Conservation (phyloP, 2,329 filamentous ascomycete genomes). For the Fusarium incarnatum region DNA sequence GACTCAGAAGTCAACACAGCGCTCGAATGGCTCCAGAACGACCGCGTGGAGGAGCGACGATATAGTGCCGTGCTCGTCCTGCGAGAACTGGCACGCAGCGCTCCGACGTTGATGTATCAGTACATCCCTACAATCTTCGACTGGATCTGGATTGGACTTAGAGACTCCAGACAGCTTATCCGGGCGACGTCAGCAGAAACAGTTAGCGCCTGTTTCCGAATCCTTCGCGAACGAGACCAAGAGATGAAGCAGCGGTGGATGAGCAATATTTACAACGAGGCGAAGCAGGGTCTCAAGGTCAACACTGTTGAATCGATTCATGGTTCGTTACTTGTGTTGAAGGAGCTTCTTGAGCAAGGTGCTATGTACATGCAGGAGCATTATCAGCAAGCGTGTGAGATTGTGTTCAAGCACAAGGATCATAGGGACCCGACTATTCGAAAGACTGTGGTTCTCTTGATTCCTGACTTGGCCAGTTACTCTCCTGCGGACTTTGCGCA, state of each 20-base stretch:
- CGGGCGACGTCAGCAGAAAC: slow-evolving; percentile 92
- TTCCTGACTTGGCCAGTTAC: slow-evolving; percentile 93
- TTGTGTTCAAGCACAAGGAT: slow-evolving; percentile 91
- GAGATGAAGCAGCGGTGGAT: slow-evolving; percentile 90
- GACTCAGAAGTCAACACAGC: slow-evolving; percentile 97
- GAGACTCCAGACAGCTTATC: slow-evolving; percentile 91
- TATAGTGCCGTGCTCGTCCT: slow-evolving; percentile 94
- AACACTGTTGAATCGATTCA: slow-evolving; percentile 90
- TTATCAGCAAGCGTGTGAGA: slow-evolving; percentile 92
- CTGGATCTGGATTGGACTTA: slow-evolving; percentile 93
- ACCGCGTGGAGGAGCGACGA: slow-evolving; percentile 90
- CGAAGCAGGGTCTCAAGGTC: slow-evolving; percentile 80
- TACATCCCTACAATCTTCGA: slow-evolving; percentile 97
- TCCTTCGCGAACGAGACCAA: slow-evolving; percentile 92
- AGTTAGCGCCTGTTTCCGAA: slow-evolving; percentile 94
- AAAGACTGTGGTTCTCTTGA: slow-evolving; percentile 88
- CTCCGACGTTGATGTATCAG: slow-evolving; percentile 93
- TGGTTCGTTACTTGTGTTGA: slow-evolving; percentile 91
- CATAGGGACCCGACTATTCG: slow-evolving; percentile 89
- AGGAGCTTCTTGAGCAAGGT: slow-evolving; percentile 91
- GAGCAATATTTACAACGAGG: slow-evolving; percentile 88
- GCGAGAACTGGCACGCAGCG: slow-evolving; percentile 89
- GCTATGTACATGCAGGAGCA: slow-evolving; percentile 99
- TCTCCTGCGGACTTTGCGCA: slow-evolving; percentile 90
- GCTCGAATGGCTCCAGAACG: slow-evolving; percentile 95